Percentiles rank a stretch among this genome's conserved stretches.
These are phyloP conservation scores for Shiraia bambusicola DNA, from an alignment of 2,329 filamentous ascomycete species.

Conservation along the genomic window DNA sequence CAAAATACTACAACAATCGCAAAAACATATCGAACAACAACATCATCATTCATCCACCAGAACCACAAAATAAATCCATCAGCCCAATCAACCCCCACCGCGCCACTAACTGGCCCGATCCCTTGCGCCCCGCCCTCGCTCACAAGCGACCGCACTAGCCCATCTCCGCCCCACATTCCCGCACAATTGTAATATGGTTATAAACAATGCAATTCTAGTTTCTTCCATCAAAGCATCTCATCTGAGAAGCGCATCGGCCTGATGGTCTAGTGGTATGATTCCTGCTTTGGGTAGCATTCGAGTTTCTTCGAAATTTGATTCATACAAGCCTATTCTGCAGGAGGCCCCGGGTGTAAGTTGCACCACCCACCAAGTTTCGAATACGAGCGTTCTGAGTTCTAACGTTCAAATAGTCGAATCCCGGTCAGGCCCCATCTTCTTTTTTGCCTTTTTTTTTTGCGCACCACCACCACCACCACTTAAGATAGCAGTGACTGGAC, in stretches of 20 bases:
- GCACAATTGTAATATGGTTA: too few species aligned
- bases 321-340: constrained; percentile 21
- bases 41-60: too few species aligned
- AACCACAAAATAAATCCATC: too few species aligned
- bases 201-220: too few species aligned
- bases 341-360: constrained; percentile 33
- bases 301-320: background rate
- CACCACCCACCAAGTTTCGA: constrained; percentile 19
- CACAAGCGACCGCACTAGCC: too few species aligned
- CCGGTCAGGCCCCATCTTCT: constrained; percentile 28
- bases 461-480: too few species aligned
- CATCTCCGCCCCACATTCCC: too few species aligned
- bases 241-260: constrained; percentile 1
- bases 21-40: too few species aligned
- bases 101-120: too few species aligned
- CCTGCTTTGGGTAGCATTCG: constrained; percentile 21
- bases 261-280: constrained; percentile 31
- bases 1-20: too few species aligned
- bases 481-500: background rate
- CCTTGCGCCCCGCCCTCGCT: too few species aligned
- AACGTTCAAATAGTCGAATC: constrained; percentile 26
- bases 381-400: constrained; percentile 1
- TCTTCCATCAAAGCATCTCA: constrained; percentile 1
- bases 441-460: constrained; percentile 14
- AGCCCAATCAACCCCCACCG: too few species aligned